phyloP scores from a whole-genome alignment of 192 early-diverging fungal species.

The Linnemannia schmuckeri region DNA sequence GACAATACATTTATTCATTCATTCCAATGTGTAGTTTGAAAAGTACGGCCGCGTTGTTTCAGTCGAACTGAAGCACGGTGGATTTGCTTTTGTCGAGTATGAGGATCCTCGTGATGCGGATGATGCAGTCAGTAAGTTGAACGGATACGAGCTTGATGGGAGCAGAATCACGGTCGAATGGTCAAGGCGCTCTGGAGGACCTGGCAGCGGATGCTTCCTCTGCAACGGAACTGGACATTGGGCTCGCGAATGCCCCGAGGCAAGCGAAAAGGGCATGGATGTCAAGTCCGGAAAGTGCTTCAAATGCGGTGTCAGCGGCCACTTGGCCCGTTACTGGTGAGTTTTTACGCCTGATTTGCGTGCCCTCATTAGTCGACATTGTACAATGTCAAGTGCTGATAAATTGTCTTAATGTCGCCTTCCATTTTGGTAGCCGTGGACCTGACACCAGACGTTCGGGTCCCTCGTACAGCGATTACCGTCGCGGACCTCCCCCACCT shows the following conservation, averaged over 20 bases:
- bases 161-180: slow-evolving; percentile 65
- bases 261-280: slow-evolving; percentile 67
- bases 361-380: background rate
- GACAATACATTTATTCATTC: background rate
- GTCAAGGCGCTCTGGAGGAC: slow-evolving; percentile 64
- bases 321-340: slow-evolving; percentile 62
- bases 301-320: slow-evolving; percentile 64
- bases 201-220: slow-evolving; percentile 67
- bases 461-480: slow-evolving; percentile 54
- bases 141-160: slow-evolving; percentile 66
- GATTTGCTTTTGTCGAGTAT: slow-evolving; percentile 69
- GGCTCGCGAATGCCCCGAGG: slow-evolving; percentile 67
- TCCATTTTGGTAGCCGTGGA: slow-evolving; percentile 2
- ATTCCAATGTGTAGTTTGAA: slow-evolving; percentile 54
- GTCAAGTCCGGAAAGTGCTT: slow-evolving; percentile 69
- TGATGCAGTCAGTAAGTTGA: slow-evolving; percentile 64
- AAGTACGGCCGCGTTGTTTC: slow-evolving; percentile 63
- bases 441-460: slow-evolving; percentile 26
- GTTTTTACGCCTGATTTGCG: background rate
- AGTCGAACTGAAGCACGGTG: slow-evolving; percentile 66
- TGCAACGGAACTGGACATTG: slow-evolving; percentile 67
- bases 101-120: slow-evolving; percentile 68
- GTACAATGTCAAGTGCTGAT: background rate
- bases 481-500: slow-evolving; percentile 55
- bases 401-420: background rate